Conservation (phyloP, 371 early-diverging fungal species). For the Mucor mucedo region DNA sequence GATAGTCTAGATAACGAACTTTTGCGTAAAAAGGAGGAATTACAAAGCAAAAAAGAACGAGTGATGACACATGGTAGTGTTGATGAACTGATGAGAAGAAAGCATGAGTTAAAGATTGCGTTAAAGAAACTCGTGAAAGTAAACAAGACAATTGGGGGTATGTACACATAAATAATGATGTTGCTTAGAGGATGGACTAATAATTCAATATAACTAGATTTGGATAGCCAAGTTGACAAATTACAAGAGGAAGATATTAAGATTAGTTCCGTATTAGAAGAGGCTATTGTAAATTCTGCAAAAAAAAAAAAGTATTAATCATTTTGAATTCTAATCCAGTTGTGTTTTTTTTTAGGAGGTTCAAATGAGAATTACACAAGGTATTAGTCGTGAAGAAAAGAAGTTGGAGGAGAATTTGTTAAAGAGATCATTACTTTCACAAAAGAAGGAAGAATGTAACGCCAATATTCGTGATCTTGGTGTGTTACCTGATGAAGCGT, state of each 20-base stretch:
- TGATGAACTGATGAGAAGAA: constrained; percentile 48
- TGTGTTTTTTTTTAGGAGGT: constrained; percentile 24
- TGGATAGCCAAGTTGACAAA: constrained; percentile 46
- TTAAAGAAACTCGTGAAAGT: constrained; percentile 42
- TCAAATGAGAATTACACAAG: constrained; percentile 28
- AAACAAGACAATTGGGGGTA: constrained; percentile 31
- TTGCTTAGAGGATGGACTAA: background rate
- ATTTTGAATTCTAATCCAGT: background rate
- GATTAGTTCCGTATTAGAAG: constrained; percentile 53
- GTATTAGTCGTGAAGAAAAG: constrained; percentile 59
- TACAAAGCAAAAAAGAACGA: constrained; percentile 60
- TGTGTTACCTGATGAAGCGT: constrained; percentile 95
- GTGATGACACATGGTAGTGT: constrained; percentile 36
- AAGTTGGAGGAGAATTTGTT: constrained; percentile 78
- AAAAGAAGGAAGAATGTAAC: constrained; percentile 87
- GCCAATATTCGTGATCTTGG: constrained; percentile 93
- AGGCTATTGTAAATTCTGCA: constrained; percentile 47
- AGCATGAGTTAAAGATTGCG: constrained; percentile 60
- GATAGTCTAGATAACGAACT: constrained; percentile 72
- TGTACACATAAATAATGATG: background rate
- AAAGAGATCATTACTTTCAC: constrained; percentile 74
- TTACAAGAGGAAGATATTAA: constrained; percentile 46
- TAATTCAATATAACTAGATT: constrained; percentile 19
- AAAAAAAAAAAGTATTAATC: background rate
- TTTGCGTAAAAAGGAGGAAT: constrained; percentile 62